These are phyloP conservation scores for Cystobasidiaceae sp. DNA, from an alignment of 1,284 basidiomycete genomes.

Conservation along the genomic window DNA sequence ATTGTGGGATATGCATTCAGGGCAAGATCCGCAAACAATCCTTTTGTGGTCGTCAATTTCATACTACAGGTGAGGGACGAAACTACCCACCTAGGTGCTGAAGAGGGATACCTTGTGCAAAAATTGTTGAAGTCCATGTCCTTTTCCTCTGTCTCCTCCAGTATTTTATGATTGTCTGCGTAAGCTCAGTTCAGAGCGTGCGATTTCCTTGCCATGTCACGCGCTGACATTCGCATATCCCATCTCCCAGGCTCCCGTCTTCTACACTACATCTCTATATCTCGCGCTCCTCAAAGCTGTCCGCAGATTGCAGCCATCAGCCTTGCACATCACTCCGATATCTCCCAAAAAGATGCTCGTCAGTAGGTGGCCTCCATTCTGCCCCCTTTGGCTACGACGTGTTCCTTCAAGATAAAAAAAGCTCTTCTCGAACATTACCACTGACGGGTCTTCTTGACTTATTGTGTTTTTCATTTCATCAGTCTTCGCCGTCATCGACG, in stretches of 20 bases:
- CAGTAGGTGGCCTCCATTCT: constrained; percentile 36
- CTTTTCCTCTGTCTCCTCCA: constrained; percentile 40
- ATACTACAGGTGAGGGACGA: constrained; percentile 31
- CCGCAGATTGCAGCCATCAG: constrained; percentile 31
- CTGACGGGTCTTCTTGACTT: too few relatives aligned
- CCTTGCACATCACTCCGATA: constrained; percentile 38
- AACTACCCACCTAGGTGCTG: background rate
- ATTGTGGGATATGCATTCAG: constrained; percentile 37
- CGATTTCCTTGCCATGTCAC: background rate
- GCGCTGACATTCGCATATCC: background rate
- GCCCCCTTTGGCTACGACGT: too few relatives aligned
- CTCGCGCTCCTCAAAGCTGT: constrained; percentile 44
- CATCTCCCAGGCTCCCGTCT: constrained; percentile 48
- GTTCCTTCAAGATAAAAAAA: too few relatives aligned
- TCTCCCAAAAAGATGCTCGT: constrained; percentile 42
- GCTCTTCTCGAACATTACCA: constrained; percentile 14
- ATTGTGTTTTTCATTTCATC: background rate
- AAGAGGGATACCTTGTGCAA: too few relatives aligned
- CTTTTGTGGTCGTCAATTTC: constrained; percentile 38
- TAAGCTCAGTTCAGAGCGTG: too few relatives aligned
- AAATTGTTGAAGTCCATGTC: constrained; percentile 5
- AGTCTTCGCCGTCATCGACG: constrained; percentile 47
- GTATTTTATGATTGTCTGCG: constrained; percentile 50
- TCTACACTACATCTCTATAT: constrained; percentile 49
- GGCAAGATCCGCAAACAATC: constrained; percentile 31